These are phyloP conservation scores for Wickerhamomyces hampshirensis DNA, from an alignment of 805 yeast species.

Conservation along the genomic window DNA sequence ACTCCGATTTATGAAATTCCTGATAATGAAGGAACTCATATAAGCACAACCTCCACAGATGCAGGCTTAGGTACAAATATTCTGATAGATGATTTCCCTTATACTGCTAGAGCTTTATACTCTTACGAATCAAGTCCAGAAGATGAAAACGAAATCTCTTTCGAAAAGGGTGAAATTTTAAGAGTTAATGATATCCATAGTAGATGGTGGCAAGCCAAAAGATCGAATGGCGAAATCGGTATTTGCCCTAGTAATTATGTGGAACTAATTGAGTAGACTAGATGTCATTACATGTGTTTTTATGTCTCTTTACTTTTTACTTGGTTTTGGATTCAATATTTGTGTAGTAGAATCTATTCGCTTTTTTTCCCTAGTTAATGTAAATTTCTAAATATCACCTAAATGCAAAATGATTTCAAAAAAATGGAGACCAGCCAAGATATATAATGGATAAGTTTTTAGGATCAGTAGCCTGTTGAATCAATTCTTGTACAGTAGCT, in stretches of 20 bases:
- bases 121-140: constrained; percentile 86
- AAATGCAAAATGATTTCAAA: constrained; percentile 25
- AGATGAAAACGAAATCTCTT: constrained; percentile 89
- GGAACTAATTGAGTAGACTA: constrained; percentile 59
- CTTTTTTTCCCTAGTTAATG: too few relatives aligned
- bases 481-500: constrained; percentile 77
- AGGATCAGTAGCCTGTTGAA: constrained; percentile 68
- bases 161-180: constrained; percentile 85
- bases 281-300: too few relatives aligned
- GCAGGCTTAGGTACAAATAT: constrained; percentile 18
- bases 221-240: constrained; percentile 88
- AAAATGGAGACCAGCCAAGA: constrained; percentile 83
- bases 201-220: constrained; percentile 97
- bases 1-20: constrained; percentile 18
- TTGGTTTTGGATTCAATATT: background rate
- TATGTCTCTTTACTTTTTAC: too few relatives aligned
- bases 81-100: constrained; percentile 56
- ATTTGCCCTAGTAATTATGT: constrained; percentile 95
- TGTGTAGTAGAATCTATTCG: too few relatives aligned
- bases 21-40: constrained; percentile 16
- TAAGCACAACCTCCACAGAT: constrained; percentile 14
- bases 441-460: constrained; percentile 69
- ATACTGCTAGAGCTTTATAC: constrained; percentile 82
- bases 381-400: too few relatives aligned
- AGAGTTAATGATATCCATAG: constrained; percentile 91